phyloP scores from a whole-genome alignment of 23 red algal species.

The Gracilaria vermiculophylla region DNA sequence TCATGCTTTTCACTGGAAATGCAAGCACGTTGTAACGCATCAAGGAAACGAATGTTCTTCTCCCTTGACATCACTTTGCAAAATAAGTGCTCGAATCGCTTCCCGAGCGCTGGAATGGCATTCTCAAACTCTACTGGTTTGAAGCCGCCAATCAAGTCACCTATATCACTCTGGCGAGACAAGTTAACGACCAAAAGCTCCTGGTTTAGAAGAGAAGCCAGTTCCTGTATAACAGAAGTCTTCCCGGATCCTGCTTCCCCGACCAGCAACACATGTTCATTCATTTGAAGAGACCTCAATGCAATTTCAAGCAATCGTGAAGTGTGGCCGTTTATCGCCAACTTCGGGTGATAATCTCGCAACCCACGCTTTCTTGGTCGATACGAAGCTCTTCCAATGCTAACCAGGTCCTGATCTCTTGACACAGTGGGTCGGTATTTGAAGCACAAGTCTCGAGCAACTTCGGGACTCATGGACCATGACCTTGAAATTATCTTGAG shows the following conservation, averaged over 20 bases:
- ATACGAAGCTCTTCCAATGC: neutral
- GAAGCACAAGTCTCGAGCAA: constrained; percentile 13
- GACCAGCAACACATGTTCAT: constrained; percentile 78
- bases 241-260: constrained; percentile 96
- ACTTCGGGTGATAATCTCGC: neutral
- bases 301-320: constrained; percentile 67
- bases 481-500: neutral
- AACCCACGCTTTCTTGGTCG: neutral
- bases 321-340: constrained; percentile 64
- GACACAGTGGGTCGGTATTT: constrained; percentile 6
- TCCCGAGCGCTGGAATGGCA: constrained; percentile 18
- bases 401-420: neutral
- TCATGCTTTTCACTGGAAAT: constrained; percentile 9
- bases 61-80: constrained; percentile 21
- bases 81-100: constrained; percentile 54
- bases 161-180: constrained; percentile 87
- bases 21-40: constrained; percentile 45
- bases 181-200: constrained; percentile 91
- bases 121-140: constrained; percentile 52
- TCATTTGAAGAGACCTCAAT: constrained; percentile 50
- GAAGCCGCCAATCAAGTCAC: constrained; percentile 88
- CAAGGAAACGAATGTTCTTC: constrained; percentile 72
- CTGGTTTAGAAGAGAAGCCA: constrained; percentile 56
- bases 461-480: constrained; percentile 43
- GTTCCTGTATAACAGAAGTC: constrained; percentile 77